phyloP scores from a whole-genome alignment of 108 stramenopile genomes.

The Parietichytrium sp. region DNA sequence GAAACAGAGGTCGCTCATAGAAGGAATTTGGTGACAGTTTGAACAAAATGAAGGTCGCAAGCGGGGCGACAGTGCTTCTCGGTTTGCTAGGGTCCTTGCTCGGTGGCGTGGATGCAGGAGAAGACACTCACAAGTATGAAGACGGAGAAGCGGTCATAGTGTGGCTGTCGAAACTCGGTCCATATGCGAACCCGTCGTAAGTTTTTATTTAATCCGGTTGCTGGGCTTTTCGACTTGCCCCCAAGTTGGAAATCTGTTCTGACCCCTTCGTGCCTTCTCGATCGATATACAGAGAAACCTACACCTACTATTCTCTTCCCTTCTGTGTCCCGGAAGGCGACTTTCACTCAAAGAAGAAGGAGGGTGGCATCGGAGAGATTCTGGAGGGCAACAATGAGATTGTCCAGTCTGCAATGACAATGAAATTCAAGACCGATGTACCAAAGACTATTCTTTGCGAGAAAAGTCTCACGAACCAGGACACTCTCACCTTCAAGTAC shows the following conservation, averaged over 20 bases:
- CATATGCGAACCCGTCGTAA: slow-evolving; percentile 95
- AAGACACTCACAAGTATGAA: slow-evolving; percentile 58
- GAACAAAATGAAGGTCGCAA: too few relatives aligned
- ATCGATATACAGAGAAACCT: too few relatives aligned
- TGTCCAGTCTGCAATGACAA: slow-evolving; percentile 75
- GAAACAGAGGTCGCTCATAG: too few relatives aligned
- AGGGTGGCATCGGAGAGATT: slow-evolving; percentile 60
- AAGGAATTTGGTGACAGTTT: too few relatives aligned
- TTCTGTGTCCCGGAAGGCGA: slow-evolving; percentile 90
- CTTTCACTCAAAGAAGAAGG: slow-evolving; percentile 67
- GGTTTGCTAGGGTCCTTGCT: too few relatives aligned
- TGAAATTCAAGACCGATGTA: slow-evolving; percentile 54
- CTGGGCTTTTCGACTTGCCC: too few relatives aligned
- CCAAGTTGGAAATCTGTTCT: too few relatives aligned
- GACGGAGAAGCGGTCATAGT: slow-evolving; percentile 79
- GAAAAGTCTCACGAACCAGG: slow-evolving; percentile 58
- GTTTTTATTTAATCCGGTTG: too few relatives aligned
- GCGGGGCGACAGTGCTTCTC: too few relatives aligned
- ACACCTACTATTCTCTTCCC: slow-evolving; percentile 92
- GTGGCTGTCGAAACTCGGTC: slow-evolving; percentile 97
- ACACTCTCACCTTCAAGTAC: slow-evolving; percentile 60
- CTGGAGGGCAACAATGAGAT: slow-evolving; percentile 63
- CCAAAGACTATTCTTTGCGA: slow-evolving; percentile 69
- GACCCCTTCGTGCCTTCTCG: too few relatives aligned
- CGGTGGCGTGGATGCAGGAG: not conserved